Conservation (phyloP, 2,329 filamentous ascomycete genomes). For the Chalaropsis thielavioides region DNA sequence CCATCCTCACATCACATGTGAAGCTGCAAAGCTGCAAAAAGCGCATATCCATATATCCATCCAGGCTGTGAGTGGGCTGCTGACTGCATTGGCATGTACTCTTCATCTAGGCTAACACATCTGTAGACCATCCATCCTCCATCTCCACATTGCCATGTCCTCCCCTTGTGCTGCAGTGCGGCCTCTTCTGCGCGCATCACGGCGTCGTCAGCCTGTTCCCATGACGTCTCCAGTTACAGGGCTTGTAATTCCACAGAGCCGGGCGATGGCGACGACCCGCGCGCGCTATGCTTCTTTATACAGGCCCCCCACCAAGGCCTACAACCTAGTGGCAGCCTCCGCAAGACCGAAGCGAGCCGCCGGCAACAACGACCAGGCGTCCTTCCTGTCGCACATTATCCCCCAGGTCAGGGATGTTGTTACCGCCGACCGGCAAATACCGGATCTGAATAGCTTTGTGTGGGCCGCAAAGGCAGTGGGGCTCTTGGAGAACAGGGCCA, state of each 20-base stretch:
- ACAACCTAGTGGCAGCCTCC: not conserved
- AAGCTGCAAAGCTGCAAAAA: too few relatives aligned
- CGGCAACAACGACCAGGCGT: not conserved
- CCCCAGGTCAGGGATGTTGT: slow-evolving; percentile 3
- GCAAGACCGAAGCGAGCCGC: not conserved
- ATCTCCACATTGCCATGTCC: not conserved
- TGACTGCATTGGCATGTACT: not conserved
- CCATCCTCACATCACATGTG: too few relatives aligned
- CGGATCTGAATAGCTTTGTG: slow-evolving; percentile 11
- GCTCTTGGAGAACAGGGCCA: slow-evolving; percentile 7
- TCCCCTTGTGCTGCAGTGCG: not conserved
- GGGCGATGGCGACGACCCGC: not conserved
- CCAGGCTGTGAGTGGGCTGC: too few relatives aligned
- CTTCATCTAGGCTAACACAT: not conserved
- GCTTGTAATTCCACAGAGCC: not conserved
- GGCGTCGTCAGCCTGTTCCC: not conserved
- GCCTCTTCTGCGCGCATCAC: not conserved
- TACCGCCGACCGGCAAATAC: not conserved
- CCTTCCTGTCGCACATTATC: not conserved
- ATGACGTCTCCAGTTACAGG: not conserved
- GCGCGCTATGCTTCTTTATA: not conserved
- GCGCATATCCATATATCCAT: too few relatives aligned
- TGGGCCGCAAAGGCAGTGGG: not conserved
- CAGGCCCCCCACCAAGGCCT: not conserved
- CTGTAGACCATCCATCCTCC: not conserved